A percentile compares a stretch with the other conserved stretches of the same genome.
phyloP scores from a whole-genome alignment of 2,329 filamentous ascomycete species.

The Elsinoe ampelina region DNA sequence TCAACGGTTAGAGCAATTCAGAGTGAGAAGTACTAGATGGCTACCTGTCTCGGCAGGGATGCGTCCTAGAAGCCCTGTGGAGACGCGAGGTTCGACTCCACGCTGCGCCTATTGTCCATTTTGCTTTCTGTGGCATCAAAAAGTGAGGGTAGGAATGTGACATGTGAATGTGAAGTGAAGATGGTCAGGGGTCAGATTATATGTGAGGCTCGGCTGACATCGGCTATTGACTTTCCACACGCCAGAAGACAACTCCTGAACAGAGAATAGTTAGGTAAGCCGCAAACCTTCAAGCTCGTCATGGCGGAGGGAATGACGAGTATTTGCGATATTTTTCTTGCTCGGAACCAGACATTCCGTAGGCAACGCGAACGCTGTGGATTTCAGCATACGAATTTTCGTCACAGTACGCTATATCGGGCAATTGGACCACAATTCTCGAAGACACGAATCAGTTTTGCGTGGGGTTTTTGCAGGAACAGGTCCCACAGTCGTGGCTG shows the following conservation, averaged over 20 bases:
- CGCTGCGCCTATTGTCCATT: background rate
- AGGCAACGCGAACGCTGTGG: background rate
- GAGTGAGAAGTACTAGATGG: no score
- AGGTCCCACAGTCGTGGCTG: background rate
- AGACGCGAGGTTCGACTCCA: background rate
- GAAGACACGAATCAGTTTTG: background rate
- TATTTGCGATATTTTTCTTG: background rate
- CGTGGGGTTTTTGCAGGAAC: background rate
- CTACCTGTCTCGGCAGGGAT: no score
- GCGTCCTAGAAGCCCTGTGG: no score
- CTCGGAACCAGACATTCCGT: background rate
- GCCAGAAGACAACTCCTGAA: background rate
- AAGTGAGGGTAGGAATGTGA: background rate
- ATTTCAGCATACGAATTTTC: background rate
- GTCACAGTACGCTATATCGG: background rate
- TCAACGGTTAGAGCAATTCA: no score
- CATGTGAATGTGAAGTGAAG: background rate
- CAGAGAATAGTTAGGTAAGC: background rate
- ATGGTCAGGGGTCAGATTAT: background rate
- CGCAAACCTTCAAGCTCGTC: background rate
- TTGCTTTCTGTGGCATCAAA: background rate
- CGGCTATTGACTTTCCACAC: background rate
- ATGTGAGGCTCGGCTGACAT: background rate
- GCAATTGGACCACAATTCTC: background rate
- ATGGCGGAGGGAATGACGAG: background rate